Percentiles rank a stretch among this genome's conserved stretches.
phyloP scores from a whole-genome alignment of 1,284 basidiomycete genomes.

The Farysia itapuensis region DNA sequence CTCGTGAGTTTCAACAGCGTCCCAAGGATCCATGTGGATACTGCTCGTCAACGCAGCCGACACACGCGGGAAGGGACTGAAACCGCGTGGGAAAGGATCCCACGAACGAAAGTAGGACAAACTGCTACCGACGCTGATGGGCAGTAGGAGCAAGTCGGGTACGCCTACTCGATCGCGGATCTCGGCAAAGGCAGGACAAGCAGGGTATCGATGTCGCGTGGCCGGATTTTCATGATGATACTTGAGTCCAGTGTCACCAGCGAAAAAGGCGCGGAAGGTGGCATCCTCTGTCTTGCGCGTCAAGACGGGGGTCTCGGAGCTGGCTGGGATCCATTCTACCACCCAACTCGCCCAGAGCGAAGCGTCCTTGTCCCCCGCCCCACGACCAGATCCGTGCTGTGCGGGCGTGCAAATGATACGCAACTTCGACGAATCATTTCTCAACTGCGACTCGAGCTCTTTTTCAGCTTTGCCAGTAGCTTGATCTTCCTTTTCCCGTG shows the following conservation, averaged over 20 bases:
- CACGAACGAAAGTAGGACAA: conserved; percentile 40
- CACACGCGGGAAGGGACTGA: conserved; percentile 41
- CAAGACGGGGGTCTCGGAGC: background rate
- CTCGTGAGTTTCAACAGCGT: conserved; percentile 34
- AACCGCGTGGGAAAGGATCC: conserved; percentile 45
- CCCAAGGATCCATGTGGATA: conserved; percentile 50
- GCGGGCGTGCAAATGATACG: conserved; percentile 50
- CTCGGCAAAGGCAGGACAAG: conserved; percentile 51
- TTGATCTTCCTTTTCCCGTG: background rate
- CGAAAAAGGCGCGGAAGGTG: conserved; percentile 48
- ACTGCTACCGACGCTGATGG: conserved; percentile 48
- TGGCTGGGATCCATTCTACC: conserved; percentile 19
- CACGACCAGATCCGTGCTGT: conserved; percentile 54
- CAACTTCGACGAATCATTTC: background rate
- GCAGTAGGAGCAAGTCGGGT: conserved; percentile 47
- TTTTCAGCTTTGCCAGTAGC: too few relatives aligned
- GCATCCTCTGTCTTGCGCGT: background rate
- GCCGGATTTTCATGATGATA: conserved; percentile 33
- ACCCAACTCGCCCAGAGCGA: conserved; percentile 54
- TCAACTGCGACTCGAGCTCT: background rate
- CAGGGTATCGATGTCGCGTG: conserved; percentile 25
- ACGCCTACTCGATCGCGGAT: conserved; percentile 23
- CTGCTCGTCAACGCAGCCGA: conserved; percentile 31
- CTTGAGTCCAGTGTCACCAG: conserved; percentile 53
- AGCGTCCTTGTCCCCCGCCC: conserved; percentile 34